A percentile compares a stretch with the other conserved stretches of the same genome.
Evolutionary conservation across 768 basidiomycete genomes (phyloP).

Genomic region (Glaciozyma martinii): DNA sequence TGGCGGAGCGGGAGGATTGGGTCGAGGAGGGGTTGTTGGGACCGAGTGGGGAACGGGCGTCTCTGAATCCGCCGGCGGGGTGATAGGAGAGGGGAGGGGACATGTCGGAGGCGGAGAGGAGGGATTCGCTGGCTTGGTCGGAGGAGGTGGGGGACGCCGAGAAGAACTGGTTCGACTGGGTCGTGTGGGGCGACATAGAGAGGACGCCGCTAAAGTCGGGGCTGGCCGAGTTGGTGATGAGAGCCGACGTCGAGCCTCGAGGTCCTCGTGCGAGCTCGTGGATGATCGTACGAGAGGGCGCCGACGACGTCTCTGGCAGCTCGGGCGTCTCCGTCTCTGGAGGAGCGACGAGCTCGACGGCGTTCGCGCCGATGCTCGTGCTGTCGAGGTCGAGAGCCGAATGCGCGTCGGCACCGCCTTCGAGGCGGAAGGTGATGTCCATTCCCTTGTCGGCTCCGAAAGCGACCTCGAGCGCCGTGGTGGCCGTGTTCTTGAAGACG

Average conservation of each 20-base stretch:
- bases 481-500: slow-evolving; percentile 37
- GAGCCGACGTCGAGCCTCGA: background rate
- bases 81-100: slow-evolving; percentile 1
- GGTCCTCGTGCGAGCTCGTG: slow-evolving; percentile 1
- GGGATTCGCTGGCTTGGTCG: background rate
- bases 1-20: background rate
- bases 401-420: slow-evolving; percentile 36
- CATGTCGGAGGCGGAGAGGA: background rate
- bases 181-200: background rate
- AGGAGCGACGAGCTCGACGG: slow-evolving; percentile 9
- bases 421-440: slow-evolving; percentile 38
- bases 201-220: background rate
- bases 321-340: slow-evolving; percentile 7
- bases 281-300: slow-evolving; percentile 2
- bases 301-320: background rate
- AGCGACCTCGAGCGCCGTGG: slow-evolving; percentile 35
- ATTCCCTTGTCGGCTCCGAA: slow-evolving; percentile 33
- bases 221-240: background rate
- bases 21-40: background rate
- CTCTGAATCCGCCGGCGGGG: background rate
- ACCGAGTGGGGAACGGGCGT: slow-evolving; percentile 2
- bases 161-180: background rate
- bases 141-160: background rate
- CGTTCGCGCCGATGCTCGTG: slow-evolving; percentile 10
- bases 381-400: slow-evolving; percentile 33